Evolutionary conservation across 2,329 filamentous ascomycete species (phyloP).

Genomic region (Didymella arachidicola): DNA sequence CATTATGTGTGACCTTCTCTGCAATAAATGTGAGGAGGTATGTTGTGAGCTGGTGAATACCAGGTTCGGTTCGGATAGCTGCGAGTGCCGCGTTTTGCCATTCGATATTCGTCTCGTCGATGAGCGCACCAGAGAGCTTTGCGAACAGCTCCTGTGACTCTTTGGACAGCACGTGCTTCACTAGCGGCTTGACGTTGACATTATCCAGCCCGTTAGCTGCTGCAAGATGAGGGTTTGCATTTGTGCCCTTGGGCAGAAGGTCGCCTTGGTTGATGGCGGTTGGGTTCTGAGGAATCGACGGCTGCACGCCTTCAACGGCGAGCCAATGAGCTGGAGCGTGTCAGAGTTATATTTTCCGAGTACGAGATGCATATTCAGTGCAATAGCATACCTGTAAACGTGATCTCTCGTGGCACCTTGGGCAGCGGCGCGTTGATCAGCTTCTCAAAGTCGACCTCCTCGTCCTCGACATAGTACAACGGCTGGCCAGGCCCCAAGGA

Average conservation of each 20-base stretch:
- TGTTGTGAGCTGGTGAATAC: constrained; percentile 91
- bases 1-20: constrained; percentile 92
- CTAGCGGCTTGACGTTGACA: constrained; percentile 82
- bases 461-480: constrained; percentile 96
- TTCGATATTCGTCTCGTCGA: constrained; percentile 87
- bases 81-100: constrained; percentile 85
- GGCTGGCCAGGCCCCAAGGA: constrained; percentile 92
- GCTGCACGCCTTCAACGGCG: constrained; percentile 95
- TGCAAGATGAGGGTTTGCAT: constrained; percentile 83
- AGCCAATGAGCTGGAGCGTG: constrained; percentile 82
- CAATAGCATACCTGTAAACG: constrained; percentile 75
- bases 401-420: constrained; percentile 91
- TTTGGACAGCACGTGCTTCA: constrained; percentile 96
- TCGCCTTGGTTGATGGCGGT: constrained; percentile 86
- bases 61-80: constrained; percentile 86
- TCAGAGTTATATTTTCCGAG: constrained; percentile 18
- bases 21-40: constrained; percentile 97
- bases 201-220: constrained; percentile 85
- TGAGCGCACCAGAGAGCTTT: constrained; percentile 86
- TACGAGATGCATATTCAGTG: not conserved
- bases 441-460: constrained; percentile 99
- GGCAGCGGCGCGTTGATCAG: constrained; percentile 95
- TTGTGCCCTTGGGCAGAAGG: constrained; percentile 86
- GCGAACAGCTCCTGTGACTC: constrained; percentile 97
- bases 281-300: constrained; percentile 94